These are phyloP conservation scores for Colletotrichum sp. DNA, from an alignment of 2,329 filamentous ascomycete species.

Conservation along the genomic window DNA sequence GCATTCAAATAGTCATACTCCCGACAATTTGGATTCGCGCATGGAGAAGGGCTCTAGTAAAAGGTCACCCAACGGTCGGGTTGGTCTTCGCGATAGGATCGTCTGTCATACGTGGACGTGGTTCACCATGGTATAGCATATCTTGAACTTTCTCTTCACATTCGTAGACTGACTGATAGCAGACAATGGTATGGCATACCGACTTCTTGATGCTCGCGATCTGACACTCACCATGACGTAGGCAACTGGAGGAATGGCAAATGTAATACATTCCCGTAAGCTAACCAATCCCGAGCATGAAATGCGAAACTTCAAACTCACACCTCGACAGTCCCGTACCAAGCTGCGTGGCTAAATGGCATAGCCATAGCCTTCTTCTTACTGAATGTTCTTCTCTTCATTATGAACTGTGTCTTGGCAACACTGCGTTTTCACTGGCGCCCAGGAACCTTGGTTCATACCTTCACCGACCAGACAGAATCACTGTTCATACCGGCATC, in stretches of 20 bases:
- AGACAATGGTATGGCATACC: slow-evolving; percentile 36
- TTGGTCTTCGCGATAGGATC: slow-evolving; percentile 55
- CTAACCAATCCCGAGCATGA: slow-evolving; percentile 46
- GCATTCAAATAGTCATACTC: slow-evolving; percentile 28
- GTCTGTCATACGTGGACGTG: slow-evolving; percentile 73
- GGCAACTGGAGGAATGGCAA: slow-evolving; percentile 63
- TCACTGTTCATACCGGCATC: slow-evolving; percentile 77
- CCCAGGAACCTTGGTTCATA: slow-evolving; percentile 72
- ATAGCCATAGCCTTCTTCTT: slow-evolving; percentile 67
- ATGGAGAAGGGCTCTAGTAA: slow-evolving; percentile 14
- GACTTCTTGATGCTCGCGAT: not conserved
- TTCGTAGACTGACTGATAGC: slow-evolving; percentile 17
- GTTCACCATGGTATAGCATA: slow-evolving; percentile 63
- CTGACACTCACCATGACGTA: slow-evolving; percentile 26
- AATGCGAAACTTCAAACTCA: slow-evolving; percentile 52
- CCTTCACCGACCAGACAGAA: slow-evolving; percentile 79
- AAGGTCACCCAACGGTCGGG: slow-evolving; percentile 27
- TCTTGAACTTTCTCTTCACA: not conserved
- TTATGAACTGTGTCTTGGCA: slow-evolving; percentile 68
- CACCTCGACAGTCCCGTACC: slow-evolving; percentile 63
- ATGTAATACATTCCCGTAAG: slow-evolving; percentile 59
- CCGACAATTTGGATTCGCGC: slow-evolving; percentile 40
- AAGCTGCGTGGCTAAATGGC: slow-evolving; percentile 59
- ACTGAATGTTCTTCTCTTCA: slow-evolving; percentile 67
- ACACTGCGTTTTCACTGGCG: slow-evolving; percentile 71